These are phyloP conservation scores for Globisporangium cederbergense DNA, from an alignment of 352 stramenopile genomes.

Conservation along the genomic window DNA sequence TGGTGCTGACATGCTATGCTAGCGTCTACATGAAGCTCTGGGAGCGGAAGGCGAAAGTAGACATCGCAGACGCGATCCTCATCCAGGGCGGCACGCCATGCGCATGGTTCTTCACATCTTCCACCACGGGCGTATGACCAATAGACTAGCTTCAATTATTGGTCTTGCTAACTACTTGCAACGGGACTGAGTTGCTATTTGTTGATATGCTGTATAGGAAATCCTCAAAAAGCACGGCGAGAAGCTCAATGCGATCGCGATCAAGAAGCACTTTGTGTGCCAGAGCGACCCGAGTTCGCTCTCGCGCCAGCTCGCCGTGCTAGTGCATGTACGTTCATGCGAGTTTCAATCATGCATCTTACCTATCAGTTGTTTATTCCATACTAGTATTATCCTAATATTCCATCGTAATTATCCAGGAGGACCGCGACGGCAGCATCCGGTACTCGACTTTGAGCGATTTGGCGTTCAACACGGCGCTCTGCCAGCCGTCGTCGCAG, in stretches of 20 bases:
- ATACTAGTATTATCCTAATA: not conserved
- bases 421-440: conserved; percentile 37
- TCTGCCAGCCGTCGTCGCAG: conserved; percentile 42
- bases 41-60: conserved; percentile 52
- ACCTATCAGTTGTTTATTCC: too few relatives aligned
- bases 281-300: conserved; percentile 19
- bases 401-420: conserved; percentile 24
- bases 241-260: conserved; percentile 34
- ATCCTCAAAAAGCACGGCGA: conserved; percentile 40
- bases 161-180: too few relatives aligned
- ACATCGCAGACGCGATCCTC: conserved; percentile 57
- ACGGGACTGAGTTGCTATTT: not conserved
- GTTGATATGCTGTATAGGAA: conserved; percentile 24
- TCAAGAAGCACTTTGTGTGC: conserved; percentile 42
- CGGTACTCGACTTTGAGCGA: conserved; percentile 43
- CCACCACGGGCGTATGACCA: conserved; percentile 38
- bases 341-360: too few relatives aligned
- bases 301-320: conserved; percentile 21
- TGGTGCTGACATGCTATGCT: too few relatives aligned
- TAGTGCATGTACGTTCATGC: conserved; percentile 26
- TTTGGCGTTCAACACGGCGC: conserved; percentile 49
- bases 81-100: conserved; percentile 35
- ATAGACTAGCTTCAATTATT: not conserved
- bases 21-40: conserved; percentile 48
- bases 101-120: conserved; percentile 66